A percentile compares a stretch with the other conserved stretches of the same genome.
Conservation (phyloP, 768 basidiomycete species). For the Panaeolus cyanescens region DNA sequence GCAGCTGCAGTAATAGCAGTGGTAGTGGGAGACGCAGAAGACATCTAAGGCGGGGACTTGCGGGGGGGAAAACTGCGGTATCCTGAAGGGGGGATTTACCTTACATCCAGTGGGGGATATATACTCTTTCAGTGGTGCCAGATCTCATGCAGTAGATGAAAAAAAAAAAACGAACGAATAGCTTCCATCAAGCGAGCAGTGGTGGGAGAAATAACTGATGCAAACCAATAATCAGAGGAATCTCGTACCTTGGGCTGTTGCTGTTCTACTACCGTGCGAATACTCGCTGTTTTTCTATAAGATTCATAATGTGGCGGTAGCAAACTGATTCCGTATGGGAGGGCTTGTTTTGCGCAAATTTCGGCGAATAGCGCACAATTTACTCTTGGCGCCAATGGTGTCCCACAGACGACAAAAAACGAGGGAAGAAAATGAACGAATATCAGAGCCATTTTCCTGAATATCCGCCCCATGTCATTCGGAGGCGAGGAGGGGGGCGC, state of each 20-base stretch:
- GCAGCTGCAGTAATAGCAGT: background rate
- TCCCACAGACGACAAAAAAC: background rate
- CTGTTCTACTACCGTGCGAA: background rate
- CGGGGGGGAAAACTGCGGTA: background rate
- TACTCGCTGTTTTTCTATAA: background rate
- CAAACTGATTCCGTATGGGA: background rate
- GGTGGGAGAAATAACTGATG: background rate
- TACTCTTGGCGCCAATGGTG: background rate
- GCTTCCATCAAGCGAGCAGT: background rate
- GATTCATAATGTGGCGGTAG: background rate
- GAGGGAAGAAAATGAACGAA: too few species aligned
- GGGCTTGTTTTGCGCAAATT: background rate
- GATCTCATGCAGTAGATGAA: background rate
- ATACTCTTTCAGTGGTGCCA: background rate
- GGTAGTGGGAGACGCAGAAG: background rate
- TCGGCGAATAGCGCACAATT: background rate
- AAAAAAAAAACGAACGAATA: background rate
- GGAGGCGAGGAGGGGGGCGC: background rate
- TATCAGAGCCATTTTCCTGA: background rate
- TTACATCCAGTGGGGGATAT: background rate
- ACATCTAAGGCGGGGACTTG: background rate
- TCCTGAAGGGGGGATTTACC: background rate
- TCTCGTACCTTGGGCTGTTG: background rate
- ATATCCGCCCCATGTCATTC: background rate
- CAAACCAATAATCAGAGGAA: background rate